Base-by-base conservation (phyloP, 192 early-diverging fungal genomes). In the Coemansia umbellata region DNA sequence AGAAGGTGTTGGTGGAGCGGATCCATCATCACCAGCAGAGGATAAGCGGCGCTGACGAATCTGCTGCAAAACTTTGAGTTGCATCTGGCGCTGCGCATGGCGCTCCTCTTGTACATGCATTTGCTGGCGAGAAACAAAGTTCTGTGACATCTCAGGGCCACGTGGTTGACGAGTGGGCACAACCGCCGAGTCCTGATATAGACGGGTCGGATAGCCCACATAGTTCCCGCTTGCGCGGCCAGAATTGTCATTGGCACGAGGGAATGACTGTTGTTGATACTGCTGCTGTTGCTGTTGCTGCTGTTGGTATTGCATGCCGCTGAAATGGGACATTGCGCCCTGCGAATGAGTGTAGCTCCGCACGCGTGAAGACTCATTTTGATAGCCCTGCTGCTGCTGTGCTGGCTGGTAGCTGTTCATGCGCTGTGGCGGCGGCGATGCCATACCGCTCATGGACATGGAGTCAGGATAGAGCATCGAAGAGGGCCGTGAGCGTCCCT, bases 121-220 rank as follows among this genome's bases (percentile, higher is more conserved):
- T 55, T 75, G 71, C 53, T 70, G 59, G 37, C 88, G 84, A 37
- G 75, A 75, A n/a, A 78, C 77, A 80, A 90, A 90, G 70, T 87
- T 83, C 55, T 86, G 82, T 40, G 78, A 68, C 49, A 84, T 78
- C 17, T 87, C 86, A 4, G 88, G 88, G 21, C 88, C 88, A 24
- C 80, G 77, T 31, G 88, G 88, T 56, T 90, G 88, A 42, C 88
- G 82, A 21, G 80, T 63, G 3, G 88, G 88, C 50, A 86, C 85
- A 30, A 90, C 83, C 8, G 82, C 63, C 42, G 77, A 67, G 35
- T 79, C 69, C 45, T 80, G 78, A 47, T 81, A 79, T 14, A 82
- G 54, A 22, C 80, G 72, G 51, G 66, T 67, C 21, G 78, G 77
- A 47, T 79, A 77, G 9, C 82, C 79, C 14, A 76, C 70, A 31